Conservation (phyloP, 2,329 filamentous ascomycete species). For the Sarocladium brachiariae region DNA sequence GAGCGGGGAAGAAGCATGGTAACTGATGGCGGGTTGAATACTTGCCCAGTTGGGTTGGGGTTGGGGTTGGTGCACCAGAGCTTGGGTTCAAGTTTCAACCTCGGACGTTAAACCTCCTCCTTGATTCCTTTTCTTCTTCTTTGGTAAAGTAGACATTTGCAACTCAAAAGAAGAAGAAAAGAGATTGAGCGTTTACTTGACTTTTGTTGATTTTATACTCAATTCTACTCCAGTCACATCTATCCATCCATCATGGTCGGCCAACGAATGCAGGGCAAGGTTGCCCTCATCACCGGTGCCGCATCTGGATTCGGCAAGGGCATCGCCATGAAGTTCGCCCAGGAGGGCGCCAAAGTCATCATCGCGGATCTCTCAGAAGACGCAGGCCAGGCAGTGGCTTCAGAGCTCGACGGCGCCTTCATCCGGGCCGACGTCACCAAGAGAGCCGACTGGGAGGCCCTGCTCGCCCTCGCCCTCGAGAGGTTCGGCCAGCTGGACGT, state of each 20-base stretch:
- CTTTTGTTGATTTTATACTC: neutral
- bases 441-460: slow-evolving; percentile 13
- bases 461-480: slow-evolving; percentile 38
- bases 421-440: slow-evolving; percentile 7
- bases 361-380: slow-evolving; percentile 54
- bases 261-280: slow-evolving; percentile 32
- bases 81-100: too few relatives aligned
- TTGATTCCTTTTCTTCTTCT: too few relatives aligned
- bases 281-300: slow-evolving; percentile 43
- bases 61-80: too few relatives aligned
- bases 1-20: too few relatives aligned
- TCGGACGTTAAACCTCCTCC: too few relatives aligned
- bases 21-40: neutral
- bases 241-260: slow-evolving; percentile 15
- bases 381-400: slow-evolving; percentile 41
- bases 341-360: slow-evolving; percentile 54
- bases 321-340: slow-evolving; percentile 51
- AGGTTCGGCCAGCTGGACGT: slow-evolving; percentile 48
- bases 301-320: slow-evolving; percentile 59
- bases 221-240: neutral
- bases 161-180: too few relatives aligned
- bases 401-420: slow-evolving; percentile 30
- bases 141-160: too few relatives aligned
- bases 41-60: neutral
- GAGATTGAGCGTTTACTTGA: neutral